Base-by-base conservation (phyloP, 2,329 filamentous ascomycete species). In the Colletotrichum tabaci region DNA sequence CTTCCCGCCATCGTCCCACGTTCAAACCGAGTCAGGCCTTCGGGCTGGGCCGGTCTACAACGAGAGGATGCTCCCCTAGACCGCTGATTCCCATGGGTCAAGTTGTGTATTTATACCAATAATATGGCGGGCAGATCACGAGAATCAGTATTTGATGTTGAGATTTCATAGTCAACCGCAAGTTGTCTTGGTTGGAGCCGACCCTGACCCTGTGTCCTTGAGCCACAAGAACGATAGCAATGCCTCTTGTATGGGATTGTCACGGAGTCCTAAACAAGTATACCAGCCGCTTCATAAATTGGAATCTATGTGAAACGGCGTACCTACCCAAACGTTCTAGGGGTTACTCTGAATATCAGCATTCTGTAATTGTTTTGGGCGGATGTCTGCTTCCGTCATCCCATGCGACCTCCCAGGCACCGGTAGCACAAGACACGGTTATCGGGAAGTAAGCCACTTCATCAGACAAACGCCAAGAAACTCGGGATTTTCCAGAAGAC, bases 311-410 rank as follows among this genome's bases (percentile, higher is more conserved):
- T 13, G 21, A 42, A 66, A 66, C 40, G 21, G n/a, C 30, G 21
- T 23, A 0, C 3, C 23, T 13, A 12, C 21, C 13, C 46, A 47
- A 42, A 2, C 35, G 38, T 47, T 53, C 7, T 47, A n/a, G 23
- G 6, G 18, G 6, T 8, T 21, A 2, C 2, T 5, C 46, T 26
- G 52, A 15, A 58, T 49, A 23, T 35, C 30, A 18, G 9, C 12
- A 47, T 50, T 60, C 30, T 16, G 44, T 44, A 44, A 6, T 49
- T 12, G 46, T 47, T 26, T 18, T 62, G 7, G 3, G 9, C 67
- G 71, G 71, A 49, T 40, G n/a, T 62, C 47, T 73, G 67, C 71
- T 71, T 56, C 49, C 26, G 46, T 38, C 21, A 50, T 46, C 49
- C 26, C 38, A 50, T 47, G 30, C 71, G 47, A 10, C 61, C 47